A percentile compares a stretch with the other conserved stretches of the same genome.
Evolutionary conservation across 805 yeast genomes (phyloP).

Genomic region (Yarrowia alimentaria): DNA sequence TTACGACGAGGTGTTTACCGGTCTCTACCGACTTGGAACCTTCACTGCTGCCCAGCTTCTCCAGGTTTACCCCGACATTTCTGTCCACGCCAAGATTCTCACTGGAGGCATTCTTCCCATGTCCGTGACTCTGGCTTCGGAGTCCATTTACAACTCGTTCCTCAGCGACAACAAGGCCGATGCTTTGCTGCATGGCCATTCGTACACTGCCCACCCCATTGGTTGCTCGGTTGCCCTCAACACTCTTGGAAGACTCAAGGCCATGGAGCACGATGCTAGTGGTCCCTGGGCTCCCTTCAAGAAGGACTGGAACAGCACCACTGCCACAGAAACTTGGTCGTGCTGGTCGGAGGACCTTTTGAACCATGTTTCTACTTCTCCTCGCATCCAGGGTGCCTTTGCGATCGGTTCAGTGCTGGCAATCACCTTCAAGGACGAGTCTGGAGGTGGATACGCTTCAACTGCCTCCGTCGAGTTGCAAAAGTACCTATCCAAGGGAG

Average conservation of each 20-base stretch:
- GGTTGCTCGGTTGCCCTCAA: slow-evolving; percentile 34
- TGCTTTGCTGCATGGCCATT: slow-evolving; percentile 36
- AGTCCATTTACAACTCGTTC: slow-evolving; percentile 33
- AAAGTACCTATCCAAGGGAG: slow-evolving; percentile 12
- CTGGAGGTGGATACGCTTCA: slow-evolving; percentile 32
- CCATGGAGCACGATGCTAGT: slow-evolving; percentile 21
- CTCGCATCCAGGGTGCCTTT: slow-evolving; percentile 31
- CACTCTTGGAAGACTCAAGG: slow-evolving; percentile 30
- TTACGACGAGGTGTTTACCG: slow-evolving; percentile 36
- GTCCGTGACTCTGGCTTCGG: slow-evolving; percentile 34
- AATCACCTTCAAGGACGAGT: slow-evolving; percentile 30
- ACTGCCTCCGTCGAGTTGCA: slow-evolving; percentile 29
- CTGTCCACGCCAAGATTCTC: slow-evolving; percentile 35
- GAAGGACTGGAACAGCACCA: slow-evolving; percentile 29
- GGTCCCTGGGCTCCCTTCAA: slow-evolving; percentile 31
- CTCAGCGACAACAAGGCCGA: slow-evolving; percentile 33
- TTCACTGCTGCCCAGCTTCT: slow-evolving; percentile 31
- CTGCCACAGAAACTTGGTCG: slow-evolving; percentile 29
- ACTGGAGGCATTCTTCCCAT: slow-evolving; percentile 36
- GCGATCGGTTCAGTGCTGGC: slow-evolving; percentile 34
- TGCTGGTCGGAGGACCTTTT: slow-evolving; percentile 33
- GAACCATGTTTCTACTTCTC: slow-evolving; percentile 28
- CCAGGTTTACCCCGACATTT: slow-evolving; percentile 33
- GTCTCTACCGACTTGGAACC: slow-evolving; percentile 35
- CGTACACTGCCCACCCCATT: slow-evolving; percentile 36